Conservation (phyloP, 495 filamentous ascomycete genomes). For the Trichodelitschia bisporula region DNA sequence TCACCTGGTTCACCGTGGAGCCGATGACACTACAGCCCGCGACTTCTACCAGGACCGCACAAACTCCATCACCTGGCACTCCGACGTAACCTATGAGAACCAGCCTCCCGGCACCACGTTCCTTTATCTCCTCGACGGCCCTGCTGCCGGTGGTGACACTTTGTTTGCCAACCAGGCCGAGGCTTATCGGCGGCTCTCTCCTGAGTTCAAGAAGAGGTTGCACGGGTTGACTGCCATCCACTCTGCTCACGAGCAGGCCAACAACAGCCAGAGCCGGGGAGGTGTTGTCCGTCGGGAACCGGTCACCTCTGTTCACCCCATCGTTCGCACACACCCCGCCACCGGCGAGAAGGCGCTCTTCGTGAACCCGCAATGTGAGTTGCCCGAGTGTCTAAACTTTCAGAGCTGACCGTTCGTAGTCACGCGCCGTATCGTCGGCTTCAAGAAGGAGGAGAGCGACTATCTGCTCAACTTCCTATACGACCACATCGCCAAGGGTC, state of each 20-base stretch:
- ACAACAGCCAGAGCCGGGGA: conserved; percentile 25
- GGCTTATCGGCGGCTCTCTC: conserved; percentile 55
- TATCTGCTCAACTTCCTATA: conserved; percentile 68
- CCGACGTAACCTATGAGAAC: conserved; percentile 57
- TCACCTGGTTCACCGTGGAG: conserved; percentile 54
- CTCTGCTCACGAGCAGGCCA: conserved; percentile 44
- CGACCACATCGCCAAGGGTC: conserved; percentile 57
- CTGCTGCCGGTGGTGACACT: conserved; percentile 58
- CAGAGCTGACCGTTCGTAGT: conserved; percentile 17
- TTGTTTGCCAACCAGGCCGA: conserved; percentile 46
- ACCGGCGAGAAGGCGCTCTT: conserved; percentile 74
- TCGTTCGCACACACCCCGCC: conserved; percentile 53
- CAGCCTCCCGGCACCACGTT: conserved; percentile 77
- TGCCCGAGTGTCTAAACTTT: neutral
- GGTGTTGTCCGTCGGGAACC: conserved; percentile 47
- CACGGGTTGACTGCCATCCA: conserved; percentile 59
- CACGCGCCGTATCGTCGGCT: conserved; percentile 45
- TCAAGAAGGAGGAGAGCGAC: conserved; percentile 58
- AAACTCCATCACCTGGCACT: conserved; percentile 55
- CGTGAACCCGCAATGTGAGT: conserved; percentile 69
- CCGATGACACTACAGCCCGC: conserved; percentile 30
- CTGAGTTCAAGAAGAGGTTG: conserved; percentile 41
- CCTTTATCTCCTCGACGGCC: conserved; percentile 52
- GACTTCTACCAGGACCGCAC: conserved; percentile 37
- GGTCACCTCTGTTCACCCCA: conserved; percentile 42